phyloP scores from a whole-genome alignment of 371 early-diverging fungal species.

The Saksenaea vasiformis region DNA sequence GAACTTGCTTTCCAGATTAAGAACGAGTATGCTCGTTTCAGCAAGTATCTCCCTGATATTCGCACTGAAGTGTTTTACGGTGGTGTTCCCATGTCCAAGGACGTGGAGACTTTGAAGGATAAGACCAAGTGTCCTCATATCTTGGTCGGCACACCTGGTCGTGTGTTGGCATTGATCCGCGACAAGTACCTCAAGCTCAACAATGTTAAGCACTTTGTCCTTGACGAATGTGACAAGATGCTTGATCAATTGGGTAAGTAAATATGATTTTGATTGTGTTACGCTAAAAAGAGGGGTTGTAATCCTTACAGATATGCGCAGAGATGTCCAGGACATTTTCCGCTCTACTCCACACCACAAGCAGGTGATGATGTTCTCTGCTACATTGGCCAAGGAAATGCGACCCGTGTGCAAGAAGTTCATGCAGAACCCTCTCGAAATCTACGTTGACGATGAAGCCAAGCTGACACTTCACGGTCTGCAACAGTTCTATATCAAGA shows the following conservation, averaged over 20 bases:
- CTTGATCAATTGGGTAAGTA: slow-evolving; percentile 81
- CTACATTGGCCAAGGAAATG: slow-evolving; percentile 93
- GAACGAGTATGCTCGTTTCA: slow-evolving; percentile 93
- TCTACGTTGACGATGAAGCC: slow-evolving; percentile 98
- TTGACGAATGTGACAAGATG: slow-evolving; percentile 99
- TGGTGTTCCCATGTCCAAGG: slow-evolving; percentile 78
- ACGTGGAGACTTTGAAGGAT: slow-evolving; percentile 81
- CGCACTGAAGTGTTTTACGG: slow-evolving; percentile 94
- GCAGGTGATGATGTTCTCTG: slow-evolving; percentile 99
- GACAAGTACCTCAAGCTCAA: slow-evolving; percentile 79
- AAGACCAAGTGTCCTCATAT: slow-evolving; percentile 89
- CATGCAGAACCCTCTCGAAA: slow-evolving; percentile 96
- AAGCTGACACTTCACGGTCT: slow-evolving; percentile 98
- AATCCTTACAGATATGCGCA: slow-evolving; percentile 84
- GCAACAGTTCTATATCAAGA: slow-evolving; percentile 92
- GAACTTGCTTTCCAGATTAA: slow-evolving; percentile 98
- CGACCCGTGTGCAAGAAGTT: slow-evolving; percentile 94
- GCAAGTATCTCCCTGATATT: slow-evolving; percentile 92
- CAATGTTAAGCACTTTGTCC: slow-evolving; percentile 94
- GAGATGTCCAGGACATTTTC: slow-evolving; percentile 97
- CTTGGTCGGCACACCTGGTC: slow-evolving; percentile 99
- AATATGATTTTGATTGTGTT: neutral
- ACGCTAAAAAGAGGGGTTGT: too few relatives aligned
- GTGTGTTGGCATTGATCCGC: slow-evolving; percentile 87
- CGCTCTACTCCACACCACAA: slow-evolving; percentile 92